Evolutionary conservation across 495 filamentous ascomycete species (phyloP), one percentile per base, ranked within the genome.

Genomic region (Eremomyces bilateralis): DNA sequence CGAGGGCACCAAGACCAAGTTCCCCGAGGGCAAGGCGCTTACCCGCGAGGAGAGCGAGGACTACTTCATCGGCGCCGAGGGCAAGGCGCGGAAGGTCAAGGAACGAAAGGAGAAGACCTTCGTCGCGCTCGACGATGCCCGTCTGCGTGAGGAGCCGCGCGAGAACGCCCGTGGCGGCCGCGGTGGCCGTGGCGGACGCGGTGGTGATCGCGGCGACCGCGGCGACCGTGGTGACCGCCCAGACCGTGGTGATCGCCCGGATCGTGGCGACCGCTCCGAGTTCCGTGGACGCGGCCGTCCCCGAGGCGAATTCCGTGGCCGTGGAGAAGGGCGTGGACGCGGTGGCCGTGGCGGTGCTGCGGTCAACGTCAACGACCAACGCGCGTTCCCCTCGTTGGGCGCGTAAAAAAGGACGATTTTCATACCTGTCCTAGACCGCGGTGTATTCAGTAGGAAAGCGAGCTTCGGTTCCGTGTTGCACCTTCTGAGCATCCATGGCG

Each of bases 1-100:
- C 62, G 84, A 92, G 61, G 88, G 82, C 48, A 60, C 51, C 60
- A 76, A 79, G 57, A 84, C 85, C 67, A 91, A 94, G 67, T 92
- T 81, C 79, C 76, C 77, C 42, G 62, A 67, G 38, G 81, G 82
- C 49, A 84, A 80, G 62, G 63, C 78, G 39, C 52, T 94, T 39
- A 76, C 30, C 6, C 33, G 33, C 33, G 33, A 19, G 12, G 30
- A 18, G 6, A 16, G 74, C 51, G 69, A 82, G 34, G 63, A 68
- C 18, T 93, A 76, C 64, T 71, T 94, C 52, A 58, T 74, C 49
- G 80, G 65, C 46, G 58, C 64, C 39, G 66, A 63, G 31, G 76
- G 76, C 54, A 94, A 92, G 72, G 57, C 67, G 51, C 76, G 78
- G 70, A 77, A 81, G 47, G 69, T 79, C 59, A 75, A 80, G 51